Evolutionary conservation across 2,329 filamentous ascomycete genomes (phyloP).

Genomic region (Pseudonectria foliicola): DNA sequence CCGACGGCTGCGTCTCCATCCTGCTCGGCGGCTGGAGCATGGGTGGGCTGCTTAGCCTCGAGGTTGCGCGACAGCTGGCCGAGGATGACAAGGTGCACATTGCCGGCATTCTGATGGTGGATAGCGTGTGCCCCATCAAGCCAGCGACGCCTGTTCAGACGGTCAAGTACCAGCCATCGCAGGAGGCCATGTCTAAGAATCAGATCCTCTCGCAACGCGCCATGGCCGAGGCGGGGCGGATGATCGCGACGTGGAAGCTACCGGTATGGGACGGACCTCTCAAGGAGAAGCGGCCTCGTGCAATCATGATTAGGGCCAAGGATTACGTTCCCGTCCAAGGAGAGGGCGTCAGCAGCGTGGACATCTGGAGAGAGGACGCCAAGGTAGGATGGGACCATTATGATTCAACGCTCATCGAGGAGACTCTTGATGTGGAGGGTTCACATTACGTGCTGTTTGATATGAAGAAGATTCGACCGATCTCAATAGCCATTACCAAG

Average conservation of each 20-base stretch:
- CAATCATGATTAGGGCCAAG: constrained; percentile 39
- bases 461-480: constrained; percentile 20
- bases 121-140: constrained; percentile 36
- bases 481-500: too few relatives aligned
- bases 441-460: constrained; percentile 45
- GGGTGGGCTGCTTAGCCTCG: constrained; percentile 44
- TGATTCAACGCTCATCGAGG: constrained; percentile 34
- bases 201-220: constrained; percentile 29
- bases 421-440: constrained; percentile 42
- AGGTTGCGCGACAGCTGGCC: constrained; percentile 39
- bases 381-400: constrained; percentile 45
- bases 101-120: constrained; percentile 45
- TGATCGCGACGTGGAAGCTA: constrained; percentile 34
- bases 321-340: constrained; percentile 30
- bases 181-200: constrained; percentile 28
- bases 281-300: constrained; percentile 28
- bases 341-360: constrained; percentile 28
- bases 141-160: constrained; percentile 1
- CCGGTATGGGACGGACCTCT: constrained; percentile 34
- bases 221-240: constrained; percentile 35
- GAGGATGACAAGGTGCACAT: constrained; percentile 31
- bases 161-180: constrained; percentile 13
- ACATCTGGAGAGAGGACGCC: constrained; percentile 34
- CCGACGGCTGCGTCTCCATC: constrained; percentile 29
- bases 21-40: constrained; percentile 51